Evolutionary conservation across 129 eudicot species (phyloP), one percentile per base, ranked within the genome.

Genomic region (Centella asiatica): DNA sequence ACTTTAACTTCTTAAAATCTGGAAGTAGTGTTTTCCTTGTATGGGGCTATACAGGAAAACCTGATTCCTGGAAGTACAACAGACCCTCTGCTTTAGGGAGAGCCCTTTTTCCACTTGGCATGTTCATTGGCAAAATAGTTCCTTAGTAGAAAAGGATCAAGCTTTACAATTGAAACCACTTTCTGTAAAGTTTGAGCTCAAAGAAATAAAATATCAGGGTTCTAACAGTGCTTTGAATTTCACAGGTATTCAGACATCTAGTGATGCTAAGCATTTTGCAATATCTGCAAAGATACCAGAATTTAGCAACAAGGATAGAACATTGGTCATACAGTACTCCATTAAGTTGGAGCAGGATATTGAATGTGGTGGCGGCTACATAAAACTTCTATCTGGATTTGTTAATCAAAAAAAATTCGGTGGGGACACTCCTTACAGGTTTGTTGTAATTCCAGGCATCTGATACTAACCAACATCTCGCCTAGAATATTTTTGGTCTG

Each of bases 341-440:
- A 9, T 58, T 10, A 58, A 58, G 63, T 34, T 58, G 45, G 63
- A 58, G 45, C 63, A 58, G 31, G 63, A 58, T 28, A 34, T 58
- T 34, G 63, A 58, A 58, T 58, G 63, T 58, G 63, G 63, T 20
- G 63, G 63, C 5, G 63, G 63, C 19, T 58, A 58, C 46, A 58
- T 58, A 19, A 58, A 58, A 18, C 63, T 58, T 25, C 46, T 58
- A 33, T 58, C 63, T 19, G 63, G 63, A n/a, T 58, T 32, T 58
- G 47, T 58, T 33, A 58, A 58, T 34, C 63, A 34, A 20, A 58
- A 58, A 46, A 58, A 58, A 58, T 58, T 58, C 0, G 63, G 63
- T 4, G 63, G 63, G 45, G 63, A 58, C 29, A 58, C 63, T 1
- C 63, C 63, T 20, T 58, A 58, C 63, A 58, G 63, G 63, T 58